Evolutionary conservation across 768 basidiomycete species (phyloP).

Genomic region (Psilocybe tampanensis): DNA sequence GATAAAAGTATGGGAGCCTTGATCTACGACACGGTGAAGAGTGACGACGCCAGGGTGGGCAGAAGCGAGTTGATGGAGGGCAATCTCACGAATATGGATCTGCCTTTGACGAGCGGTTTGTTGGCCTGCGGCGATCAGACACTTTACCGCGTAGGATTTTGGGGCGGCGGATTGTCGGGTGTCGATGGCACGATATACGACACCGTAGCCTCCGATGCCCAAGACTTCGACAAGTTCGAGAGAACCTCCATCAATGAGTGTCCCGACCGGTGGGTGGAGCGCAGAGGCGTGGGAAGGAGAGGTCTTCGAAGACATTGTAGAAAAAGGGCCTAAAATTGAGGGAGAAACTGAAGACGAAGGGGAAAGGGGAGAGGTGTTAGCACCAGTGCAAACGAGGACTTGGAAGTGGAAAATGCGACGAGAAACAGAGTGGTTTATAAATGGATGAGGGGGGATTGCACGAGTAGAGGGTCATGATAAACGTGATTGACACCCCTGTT

Average conservation of each 20-base stretch:
- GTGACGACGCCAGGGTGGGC: constrained; percentile 87
- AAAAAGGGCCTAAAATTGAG: constrained; percentile 15
- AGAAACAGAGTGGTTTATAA: constrained; percentile 24
- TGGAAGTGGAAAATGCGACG: constrained; percentile 37
- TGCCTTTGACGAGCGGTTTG: constrained; percentile 66
- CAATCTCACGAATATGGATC: constrained; percentile 91
- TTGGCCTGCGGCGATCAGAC: constrained; percentile 63
- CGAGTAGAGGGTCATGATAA: constrained; percentile 17
- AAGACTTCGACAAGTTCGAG: constrained; percentile 90
- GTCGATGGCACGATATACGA: constrained; percentile 91
- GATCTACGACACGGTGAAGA: constrained; percentile 89
- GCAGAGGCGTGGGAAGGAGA: constrained; percentile 39
- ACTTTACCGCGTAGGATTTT: constrained; percentile 90
- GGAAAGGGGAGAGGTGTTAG: constrained; percentile 34
- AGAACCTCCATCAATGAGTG: constrained; percentile 83
- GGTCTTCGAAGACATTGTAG: constrained; percentile 39
- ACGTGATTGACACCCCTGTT: constrained; percentile 44
- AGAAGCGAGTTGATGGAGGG: constrained; percentile 79
- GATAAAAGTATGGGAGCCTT: constrained; percentile 83
- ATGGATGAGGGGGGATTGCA: constrained; percentile 18
- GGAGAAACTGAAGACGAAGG: constrained; percentile 20
- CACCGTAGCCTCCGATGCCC: constrained; percentile 94
- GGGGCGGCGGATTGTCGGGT: constrained; percentile 45
- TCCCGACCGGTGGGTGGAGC: constrained; percentile 69
- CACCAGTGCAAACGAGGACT: constrained; percentile 49